A percentile compares a stretch with the other conserved stretches of the same genome.
phyloP scores from a whole-genome alignment of 768 basidiomycete species.

The Boletus rubescentipes region DNA sequence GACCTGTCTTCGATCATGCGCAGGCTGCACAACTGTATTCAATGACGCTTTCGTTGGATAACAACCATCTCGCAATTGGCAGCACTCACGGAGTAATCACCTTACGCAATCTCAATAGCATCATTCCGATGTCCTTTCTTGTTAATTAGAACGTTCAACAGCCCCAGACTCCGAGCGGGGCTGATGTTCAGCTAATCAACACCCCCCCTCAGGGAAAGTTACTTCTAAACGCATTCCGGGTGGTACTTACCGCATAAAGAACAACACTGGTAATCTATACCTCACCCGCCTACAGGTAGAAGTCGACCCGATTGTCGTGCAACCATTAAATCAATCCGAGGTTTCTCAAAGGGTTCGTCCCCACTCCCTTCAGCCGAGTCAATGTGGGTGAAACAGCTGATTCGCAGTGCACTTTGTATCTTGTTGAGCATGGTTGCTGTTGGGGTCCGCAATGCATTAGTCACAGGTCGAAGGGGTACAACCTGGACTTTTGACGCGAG shows the following conservation, averaged over 20 bases:
- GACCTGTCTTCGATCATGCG: not conserved
- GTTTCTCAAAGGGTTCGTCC: not conserved
- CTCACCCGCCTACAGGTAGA: not conserved
- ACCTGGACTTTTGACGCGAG: slow-evolving; percentile 8
- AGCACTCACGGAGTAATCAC: not conserved
- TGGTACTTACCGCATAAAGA: not conserved
- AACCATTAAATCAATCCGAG: not conserved
- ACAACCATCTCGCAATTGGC: not conserved
- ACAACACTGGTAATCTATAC: not conserved
- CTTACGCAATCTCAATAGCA: not conserved
- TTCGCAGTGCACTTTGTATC: not conserved
- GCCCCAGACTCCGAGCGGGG: not conserved
- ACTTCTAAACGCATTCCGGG: not conserved
- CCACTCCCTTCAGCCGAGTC: not conserved
- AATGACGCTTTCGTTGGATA: not conserved
- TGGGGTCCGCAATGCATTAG: not conserved
- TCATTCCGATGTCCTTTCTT: not conserved
- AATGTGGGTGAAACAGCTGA: not conserved
- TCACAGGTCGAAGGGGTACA: not conserved
- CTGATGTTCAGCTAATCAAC: not conserved
- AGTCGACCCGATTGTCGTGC: not conserved
- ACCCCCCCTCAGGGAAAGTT: too few species aligned
- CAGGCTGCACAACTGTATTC: not conserved
- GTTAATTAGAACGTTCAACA: not conserved
- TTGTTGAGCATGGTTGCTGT: not conserved